Percentiles rank a stretch among this genome's conserved stretches.
phyloP scores from a whole-genome alignment of 345 rosid species.

The Capsella bursapastoris region DNA sequence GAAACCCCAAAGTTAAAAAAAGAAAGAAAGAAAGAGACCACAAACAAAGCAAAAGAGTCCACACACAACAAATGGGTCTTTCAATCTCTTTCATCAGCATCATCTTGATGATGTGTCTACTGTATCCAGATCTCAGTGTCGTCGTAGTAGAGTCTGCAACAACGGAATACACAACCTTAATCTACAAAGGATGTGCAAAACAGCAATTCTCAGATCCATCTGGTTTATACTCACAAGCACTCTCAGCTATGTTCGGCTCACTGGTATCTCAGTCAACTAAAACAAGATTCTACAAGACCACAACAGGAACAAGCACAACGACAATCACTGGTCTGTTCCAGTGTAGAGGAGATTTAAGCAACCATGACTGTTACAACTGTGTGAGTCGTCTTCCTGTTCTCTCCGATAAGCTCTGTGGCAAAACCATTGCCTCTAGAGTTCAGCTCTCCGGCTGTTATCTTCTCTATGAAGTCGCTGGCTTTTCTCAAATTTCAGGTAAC shows the following conservation, averaged over 20 bases:
- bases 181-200: slow-evolving; percentile 91
- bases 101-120: slow-evolving; percentile 39
- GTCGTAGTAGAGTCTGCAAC: slow-evolving; percentile 61
- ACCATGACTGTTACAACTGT: slow-evolving; percentile 85
- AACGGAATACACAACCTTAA: slow-evolving; percentile 65
- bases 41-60: neutral
- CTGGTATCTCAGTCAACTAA: slow-evolving; percentile 83
- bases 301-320: slow-evolving; percentile 73
- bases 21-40: neutral
- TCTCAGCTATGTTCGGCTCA: slow-evolving; percentile 83
- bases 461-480: slow-evolving; percentile 82
- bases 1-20: neutral
- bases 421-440: slow-evolving; percentile 75
- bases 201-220: slow-evolving; percentile 83
- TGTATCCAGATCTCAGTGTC: slow-evolving; percentile 44
- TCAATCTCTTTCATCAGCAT: slow-evolving; percentile 41
- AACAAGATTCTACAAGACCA: slow-evolving; percentile 82
- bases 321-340: slow-evolving; percentile 88
- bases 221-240: slow-evolving; percentile 84
- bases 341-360: slow-evolving; percentile 85
- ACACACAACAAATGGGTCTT: slow-evolving; percentile 35
- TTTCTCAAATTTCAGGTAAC: slow-evolving; percentile 66
- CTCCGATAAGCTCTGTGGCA: slow-evolving; percentile 76
- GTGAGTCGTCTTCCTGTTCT: slow-evolving; percentile 84
- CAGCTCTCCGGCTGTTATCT: slow-evolving; percentile 91